These are phyloP conservation scores for Asterochloris sp. DNA, from an alignment of 139 green algal genomes.

Conservation along the genomic window DNA sequence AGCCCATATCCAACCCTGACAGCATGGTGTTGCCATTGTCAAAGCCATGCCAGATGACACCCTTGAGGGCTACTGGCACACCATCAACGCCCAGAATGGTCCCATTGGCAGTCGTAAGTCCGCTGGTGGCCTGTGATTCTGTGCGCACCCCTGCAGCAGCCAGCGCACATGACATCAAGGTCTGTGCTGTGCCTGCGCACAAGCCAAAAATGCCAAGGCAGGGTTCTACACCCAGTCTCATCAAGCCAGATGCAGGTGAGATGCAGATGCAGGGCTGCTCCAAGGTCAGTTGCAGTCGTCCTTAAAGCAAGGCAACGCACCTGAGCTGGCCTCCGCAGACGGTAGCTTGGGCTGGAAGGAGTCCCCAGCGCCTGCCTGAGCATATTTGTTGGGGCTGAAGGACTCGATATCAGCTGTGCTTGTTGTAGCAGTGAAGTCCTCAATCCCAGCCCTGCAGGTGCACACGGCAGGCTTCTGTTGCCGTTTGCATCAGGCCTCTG, in stretches of 20 bases:
- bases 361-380: too few species aligned
- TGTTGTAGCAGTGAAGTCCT: too few species aligned
- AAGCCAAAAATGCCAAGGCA: background rate
- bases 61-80: background rate
- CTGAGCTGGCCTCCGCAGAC: too few species aligned
- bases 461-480: too few species aligned
- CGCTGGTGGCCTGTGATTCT: background rate
- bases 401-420: too few species aligned
- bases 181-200: background rate
- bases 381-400: too few species aligned
- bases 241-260: background rate
- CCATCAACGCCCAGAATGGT: conserved; percentile 21
- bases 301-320: too few species aligned
- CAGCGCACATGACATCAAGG: background rate
- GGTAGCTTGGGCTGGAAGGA: too few species aligned
- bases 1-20: conserved; percentile 14
- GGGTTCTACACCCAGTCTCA: background rate
- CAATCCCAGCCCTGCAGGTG: too few species aligned
- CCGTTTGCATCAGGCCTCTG: too few species aligned
- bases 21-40: conserved; percentile 21
- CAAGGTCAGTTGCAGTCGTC: too few species aligned
- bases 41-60: conserved; percentile 31
- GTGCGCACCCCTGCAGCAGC: background rate
- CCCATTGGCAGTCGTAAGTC: conserved; percentile 3
- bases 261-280: background rate